Percentiles rank a stretch among this genome's conserved stretches.
Conservation (phyloP, 129 eudicot species). For the Artemisia argyi region DNA sequence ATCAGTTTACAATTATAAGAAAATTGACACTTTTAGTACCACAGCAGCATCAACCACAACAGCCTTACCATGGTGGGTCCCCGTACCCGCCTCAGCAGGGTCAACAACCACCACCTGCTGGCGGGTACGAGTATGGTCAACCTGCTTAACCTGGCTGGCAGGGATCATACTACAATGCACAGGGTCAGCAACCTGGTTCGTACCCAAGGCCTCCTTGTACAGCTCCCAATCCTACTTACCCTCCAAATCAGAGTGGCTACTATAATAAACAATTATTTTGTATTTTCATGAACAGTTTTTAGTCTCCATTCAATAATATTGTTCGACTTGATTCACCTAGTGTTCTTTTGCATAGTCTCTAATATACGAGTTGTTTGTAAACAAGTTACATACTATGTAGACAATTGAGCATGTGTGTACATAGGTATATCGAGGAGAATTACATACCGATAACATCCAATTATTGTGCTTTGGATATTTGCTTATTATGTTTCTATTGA, state of each 20-base stretch:
- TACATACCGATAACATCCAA: neutral
- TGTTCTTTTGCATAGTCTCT: neutral
- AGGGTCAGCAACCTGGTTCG: too few relatives aligned
- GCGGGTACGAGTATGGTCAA: conserved; percentile 55
- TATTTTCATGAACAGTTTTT: conserved; percentile 8
- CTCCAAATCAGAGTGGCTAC: conserved; percentile 86
- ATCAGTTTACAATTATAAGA: too few relatives aligned
- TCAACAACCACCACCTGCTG: conserved; percentile 60
- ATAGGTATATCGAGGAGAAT: conserved; percentile 17
- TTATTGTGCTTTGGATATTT: neutral
- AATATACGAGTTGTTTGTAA: conserved; percentile 6
- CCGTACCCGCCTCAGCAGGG: conserved; percentile 69
- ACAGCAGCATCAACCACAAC: conserved; percentile 52
- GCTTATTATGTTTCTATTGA: too few relatives aligned
- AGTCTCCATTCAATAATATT: conserved; percentile 17
- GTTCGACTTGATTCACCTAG: conserved; percentile 3
- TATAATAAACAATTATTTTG: conserved; percentile 59
- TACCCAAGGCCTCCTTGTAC: conserved; percentile 89
- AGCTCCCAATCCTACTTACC: conserved; percentile 55
- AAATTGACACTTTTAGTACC: too few relatives aligned
- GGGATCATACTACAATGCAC: neutral
- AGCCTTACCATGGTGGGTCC: conserved; percentile 62
- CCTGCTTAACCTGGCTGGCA: neutral
- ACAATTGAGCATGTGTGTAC: conserved; percentile 17
- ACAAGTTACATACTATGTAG: conserved; percentile 11